phyloP scores from a whole-genome alignment of 768 basidiomycete species.

The Boletellus sp. region DNA sequence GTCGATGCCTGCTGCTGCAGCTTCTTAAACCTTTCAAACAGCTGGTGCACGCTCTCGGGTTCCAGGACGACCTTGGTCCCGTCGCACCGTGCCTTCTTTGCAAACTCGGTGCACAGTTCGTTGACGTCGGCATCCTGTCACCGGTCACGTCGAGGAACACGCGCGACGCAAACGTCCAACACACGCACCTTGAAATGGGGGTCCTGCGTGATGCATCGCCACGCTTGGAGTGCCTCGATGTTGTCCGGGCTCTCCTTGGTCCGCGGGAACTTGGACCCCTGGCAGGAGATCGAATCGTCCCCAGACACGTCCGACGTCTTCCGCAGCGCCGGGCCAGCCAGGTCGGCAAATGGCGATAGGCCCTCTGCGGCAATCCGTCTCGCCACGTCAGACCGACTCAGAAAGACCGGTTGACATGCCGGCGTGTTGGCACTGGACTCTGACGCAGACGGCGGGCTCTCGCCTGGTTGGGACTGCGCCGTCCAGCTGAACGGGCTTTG shows the following conservation, averaged over 20 bases:
- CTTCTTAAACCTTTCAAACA: slow-evolving; percentile 41
- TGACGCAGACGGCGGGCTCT: slow-evolving; percentile 39
- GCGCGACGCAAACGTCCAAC: not conserved
- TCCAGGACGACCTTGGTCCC: slow-evolving; percentile 80
- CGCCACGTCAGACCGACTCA: slow-evolving; percentile 49
- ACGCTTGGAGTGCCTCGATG: slow-evolving; percentile 74
- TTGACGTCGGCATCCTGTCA: slow-evolving; percentile 72
- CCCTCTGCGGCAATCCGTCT: slow-evolving; percentile 52
- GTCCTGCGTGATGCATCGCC: slow-evolving; percentile 70
- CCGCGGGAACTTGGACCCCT: slow-evolving; percentile 64
- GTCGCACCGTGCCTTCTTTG: slow-evolving; percentile 78
- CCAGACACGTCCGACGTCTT: slow-evolving; percentile 44
- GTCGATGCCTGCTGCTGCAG: slow-evolving; percentile 9
- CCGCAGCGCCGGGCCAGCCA: slow-evolving; percentile 23
- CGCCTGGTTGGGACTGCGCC: slow-evolving; percentile 21
- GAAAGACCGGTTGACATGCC: not conserved
- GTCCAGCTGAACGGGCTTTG: slow-evolving; percentile 28
- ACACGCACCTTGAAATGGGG: slow-evolving; percentile 70
- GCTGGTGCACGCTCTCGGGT: slow-evolving; percentile 40
- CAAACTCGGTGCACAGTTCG: slow-evolving; percentile 73
- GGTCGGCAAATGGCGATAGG: slow-evolving; percentile 52
- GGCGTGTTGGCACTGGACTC: slow-evolving; percentile 34
- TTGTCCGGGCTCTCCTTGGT: slow-evolving; percentile 69
- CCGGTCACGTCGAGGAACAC: slow-evolving; percentile 1
- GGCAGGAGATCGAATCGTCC: slow-evolving; percentile 60